Evolutionary conservation across 73 alveolate species (phyloP).

Genomic region (Stentor roeselii): DNA sequence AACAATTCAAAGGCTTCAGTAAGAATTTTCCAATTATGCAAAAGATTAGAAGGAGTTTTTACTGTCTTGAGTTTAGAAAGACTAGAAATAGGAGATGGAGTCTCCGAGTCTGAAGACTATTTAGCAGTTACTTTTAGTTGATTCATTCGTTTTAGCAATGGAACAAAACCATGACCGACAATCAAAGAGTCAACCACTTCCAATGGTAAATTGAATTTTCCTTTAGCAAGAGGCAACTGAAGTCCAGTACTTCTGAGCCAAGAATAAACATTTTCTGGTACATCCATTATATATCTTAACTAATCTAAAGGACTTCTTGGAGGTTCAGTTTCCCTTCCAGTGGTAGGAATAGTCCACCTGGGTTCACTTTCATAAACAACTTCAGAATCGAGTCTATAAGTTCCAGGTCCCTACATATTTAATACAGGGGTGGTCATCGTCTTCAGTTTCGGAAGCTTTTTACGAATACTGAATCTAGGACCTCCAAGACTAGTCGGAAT

Average conservation of each 20-base stretch:
- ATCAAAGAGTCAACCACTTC: not conserved
- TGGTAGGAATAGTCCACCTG: too few relatives aligned
- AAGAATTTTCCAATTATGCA: constrained; percentile 23
- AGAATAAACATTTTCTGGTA: constrained; percentile 7
- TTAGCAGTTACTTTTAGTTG: constrained; percentile 27
- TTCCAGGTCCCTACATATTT: too few relatives aligned
- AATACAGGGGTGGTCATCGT: too few relatives aligned
- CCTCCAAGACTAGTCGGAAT: too few relatives aligned
- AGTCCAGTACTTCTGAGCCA: not conserved
- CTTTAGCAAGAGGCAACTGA: not conserved
- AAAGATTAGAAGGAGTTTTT: not conserved
- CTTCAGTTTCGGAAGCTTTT: too few relatives aligned
- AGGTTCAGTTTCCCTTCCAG: too few relatives aligned
- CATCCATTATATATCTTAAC: constrained; percentile 8
- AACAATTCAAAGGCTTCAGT: constrained; percentile 10
- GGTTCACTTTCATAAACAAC: too few relatives aligned
- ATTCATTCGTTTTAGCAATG: not conserved
- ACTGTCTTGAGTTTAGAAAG: constrained; percentile 45
- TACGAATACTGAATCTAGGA: too few relatives aligned
- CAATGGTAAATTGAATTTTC: not conserved
- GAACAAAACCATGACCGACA: not conserved
- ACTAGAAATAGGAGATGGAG: constrained; percentile 9
- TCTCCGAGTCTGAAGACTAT: not conserved
- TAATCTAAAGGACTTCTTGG: too few relatives aligned
- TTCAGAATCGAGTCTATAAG: too few relatives aligned